phyloP scores from a whole-genome alignment of 305 asterid species.

The Rubia peregrina region DNA sequence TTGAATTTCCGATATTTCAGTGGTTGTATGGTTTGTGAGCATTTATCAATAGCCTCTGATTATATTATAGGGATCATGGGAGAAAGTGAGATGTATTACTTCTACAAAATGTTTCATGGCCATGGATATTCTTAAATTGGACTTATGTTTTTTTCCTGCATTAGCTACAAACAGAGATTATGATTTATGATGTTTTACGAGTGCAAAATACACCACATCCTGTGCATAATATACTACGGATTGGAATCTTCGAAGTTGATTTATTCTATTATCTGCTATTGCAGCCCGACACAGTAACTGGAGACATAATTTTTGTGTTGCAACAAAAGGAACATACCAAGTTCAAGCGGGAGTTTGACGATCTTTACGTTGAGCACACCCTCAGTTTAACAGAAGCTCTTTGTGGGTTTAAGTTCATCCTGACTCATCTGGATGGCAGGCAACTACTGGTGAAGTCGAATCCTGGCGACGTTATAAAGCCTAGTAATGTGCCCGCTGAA shows the following conservation, averaged over 20 bases:
- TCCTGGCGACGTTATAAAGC: slow-evolving; percentile 58
- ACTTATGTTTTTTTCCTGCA: not conserved
- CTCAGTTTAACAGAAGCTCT: slow-evolving; percentile 51
- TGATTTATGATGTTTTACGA: not conserved
- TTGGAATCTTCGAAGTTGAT: not conserved
- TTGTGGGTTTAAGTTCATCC: slow-evolving; percentile 54
- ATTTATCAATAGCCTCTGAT: not conserved
- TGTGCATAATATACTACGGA: not conserved
- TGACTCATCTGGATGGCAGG: slow-evolving; percentile 63
- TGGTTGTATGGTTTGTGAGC: not conserved
- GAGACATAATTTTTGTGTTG: slow-evolving; percentile 44
- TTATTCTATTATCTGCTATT: slow-evolving; percentile 7
- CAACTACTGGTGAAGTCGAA: slow-evolving; percentile 50
- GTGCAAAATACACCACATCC: not conserved
- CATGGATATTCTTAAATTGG: not conserved
- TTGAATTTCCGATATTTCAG: not conserved
- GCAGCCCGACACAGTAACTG: slow-evolving; percentile 60
- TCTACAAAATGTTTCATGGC: not conserved
- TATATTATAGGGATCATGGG: not conserved
- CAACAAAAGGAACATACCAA: slow-evolving; percentile 54
- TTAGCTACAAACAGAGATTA: not conserved
- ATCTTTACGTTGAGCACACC: slow-evolving; percentile 45
- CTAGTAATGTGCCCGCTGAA: slow-evolving; percentile 30
- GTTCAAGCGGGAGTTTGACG: slow-evolving; percentile 46
- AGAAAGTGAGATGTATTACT: not conserved